Conservation (phyloP, 257 asterid species). For the Paraleonurus japonicus region DNA sequence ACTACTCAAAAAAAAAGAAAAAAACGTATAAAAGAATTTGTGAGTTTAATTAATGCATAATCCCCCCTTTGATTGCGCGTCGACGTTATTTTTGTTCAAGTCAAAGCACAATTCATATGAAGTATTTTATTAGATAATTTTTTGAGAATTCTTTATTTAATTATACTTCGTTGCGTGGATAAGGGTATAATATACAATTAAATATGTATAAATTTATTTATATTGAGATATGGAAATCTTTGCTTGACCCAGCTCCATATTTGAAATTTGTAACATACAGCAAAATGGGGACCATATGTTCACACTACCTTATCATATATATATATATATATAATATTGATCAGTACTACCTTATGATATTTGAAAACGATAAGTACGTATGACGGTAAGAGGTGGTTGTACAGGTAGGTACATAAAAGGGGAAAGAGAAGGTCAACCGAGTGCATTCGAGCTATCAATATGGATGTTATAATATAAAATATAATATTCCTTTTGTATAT, state of each 20-base stretch:
- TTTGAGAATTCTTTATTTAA: too few relatives aligned
- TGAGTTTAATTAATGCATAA: background rate
- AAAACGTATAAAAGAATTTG: background rate
- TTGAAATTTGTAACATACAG: too few relatives aligned
- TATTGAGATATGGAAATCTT: slow-evolving; percentile 15
- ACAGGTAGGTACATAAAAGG: too few relatives aligned
- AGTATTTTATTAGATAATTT: background rate
- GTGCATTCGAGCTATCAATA: too few relatives aligned
- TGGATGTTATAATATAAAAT: too few relatives aligned
- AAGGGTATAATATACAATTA: background rate
- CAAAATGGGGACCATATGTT: too few relatives aligned
- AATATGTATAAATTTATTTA: background rate
- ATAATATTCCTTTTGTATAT: too few relatives aligned
- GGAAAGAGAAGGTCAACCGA: too few relatives aligned
- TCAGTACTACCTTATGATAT: too few relatives aligned
- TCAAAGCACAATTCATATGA: slow-evolving; percentile 18
- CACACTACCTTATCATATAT: too few relatives aligned
- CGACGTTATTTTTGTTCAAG: background rate
- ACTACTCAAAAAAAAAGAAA: background rate
- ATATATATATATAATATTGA: too few relatives aligned
- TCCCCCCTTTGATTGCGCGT: background rate
- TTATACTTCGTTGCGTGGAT: background rate
- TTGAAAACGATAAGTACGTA: background rate
- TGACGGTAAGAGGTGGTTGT: background rate
- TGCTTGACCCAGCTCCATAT: background rate